phyloP scores from a whole-genome alignment of 495 filamentous ascomycete genomes.

The Penicillium riverlandense region DNA sequence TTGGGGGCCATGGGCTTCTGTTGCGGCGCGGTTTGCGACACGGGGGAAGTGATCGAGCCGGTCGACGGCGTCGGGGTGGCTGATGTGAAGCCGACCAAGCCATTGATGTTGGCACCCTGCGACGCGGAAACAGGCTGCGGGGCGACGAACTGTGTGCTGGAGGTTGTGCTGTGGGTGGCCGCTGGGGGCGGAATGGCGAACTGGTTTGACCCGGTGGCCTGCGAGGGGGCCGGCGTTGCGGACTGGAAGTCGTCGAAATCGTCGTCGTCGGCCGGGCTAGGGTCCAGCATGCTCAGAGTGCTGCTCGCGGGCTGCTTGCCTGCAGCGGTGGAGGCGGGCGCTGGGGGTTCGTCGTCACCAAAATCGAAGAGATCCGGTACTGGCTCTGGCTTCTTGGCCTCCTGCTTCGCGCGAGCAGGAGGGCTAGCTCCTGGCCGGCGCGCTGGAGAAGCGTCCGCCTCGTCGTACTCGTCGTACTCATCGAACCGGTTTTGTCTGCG shows the following conservation, averaged over 20 bases:
- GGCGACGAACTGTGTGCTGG: constrained; percentile 63
- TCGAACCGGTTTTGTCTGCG: constrained; percentile 73
- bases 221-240: constrained; percentile 54
- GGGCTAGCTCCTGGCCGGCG: constrained; percentile 32
- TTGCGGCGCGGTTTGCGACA: constrained; percentile 38
- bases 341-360: constrained; percentile 59
- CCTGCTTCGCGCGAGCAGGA: constrained; percentile 32
- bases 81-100: constrained; percentile 73
- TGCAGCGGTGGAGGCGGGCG: constrained; percentile 33
- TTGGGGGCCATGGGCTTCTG: constrained; percentile 28
- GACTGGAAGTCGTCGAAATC: constrained; percentile 99
- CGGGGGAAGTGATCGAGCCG: constrained; percentile 41
- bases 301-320: constrained; percentile 40
- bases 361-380: constrained; percentile 73
- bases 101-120: constrained; percentile 70
- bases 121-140: constrained; percentile 78
- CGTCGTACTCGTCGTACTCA: constrained; percentile 95
- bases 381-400: constrained; percentile 73
- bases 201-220: constrained; percentile 30
- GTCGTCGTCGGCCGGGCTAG: constrained; percentile 63
- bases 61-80: constrained; percentile 61
- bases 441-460: constrained; percentile 49
- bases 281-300: constrained; percentile 50
- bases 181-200: constrained; percentile 45
- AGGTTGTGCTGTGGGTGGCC: constrained; percentile 58